Evolutionary conservation across 108 stramenopile species (phyloP).

Genomic region (Cylindrotheca closterium): DNA sequence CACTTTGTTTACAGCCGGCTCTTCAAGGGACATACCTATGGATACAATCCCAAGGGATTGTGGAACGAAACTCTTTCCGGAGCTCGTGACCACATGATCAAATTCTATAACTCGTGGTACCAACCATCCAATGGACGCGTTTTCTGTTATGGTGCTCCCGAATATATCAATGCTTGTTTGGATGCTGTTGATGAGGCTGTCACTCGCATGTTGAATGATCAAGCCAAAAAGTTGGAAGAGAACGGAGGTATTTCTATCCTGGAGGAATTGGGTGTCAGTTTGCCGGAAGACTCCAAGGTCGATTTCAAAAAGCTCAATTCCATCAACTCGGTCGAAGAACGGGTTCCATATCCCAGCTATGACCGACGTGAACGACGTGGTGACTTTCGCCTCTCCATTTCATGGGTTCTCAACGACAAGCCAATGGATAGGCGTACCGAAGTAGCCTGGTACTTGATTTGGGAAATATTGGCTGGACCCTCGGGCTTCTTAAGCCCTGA

Average conservation of each 20-base stretch:
- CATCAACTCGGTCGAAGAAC: constrained; percentile 28
- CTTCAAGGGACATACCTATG: constrained; percentile 88
- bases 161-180: constrained; percentile 66
- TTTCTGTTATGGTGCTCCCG: constrained; percentile 89
- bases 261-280: not conserved
- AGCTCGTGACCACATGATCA: constrained; percentile 77
- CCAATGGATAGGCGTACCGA: constrained; percentile 62
- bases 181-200: not conserved
- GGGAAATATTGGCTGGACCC: constrained; percentile 77
- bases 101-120: constrained; percentile 87
- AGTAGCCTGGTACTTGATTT: constrained; percentile 75
- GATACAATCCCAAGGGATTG: constrained; percentile 86
- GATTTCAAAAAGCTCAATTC: constrained; percentile 44
- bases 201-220: too few relatives aligned
- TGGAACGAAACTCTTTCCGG: constrained; percentile 81
- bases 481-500: constrained; percentile 48
- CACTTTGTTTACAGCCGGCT: constrained; percentile 71
- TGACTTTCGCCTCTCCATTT: constrained; percentile 74
- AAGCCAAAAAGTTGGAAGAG: not conserved
- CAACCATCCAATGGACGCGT: constrained; percentile 91
- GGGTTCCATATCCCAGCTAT: constrained; percentile 45
- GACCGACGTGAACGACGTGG: constrained; percentile 26
- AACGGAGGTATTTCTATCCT: too few relatives aligned
- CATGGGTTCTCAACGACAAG: constrained; percentile 87
- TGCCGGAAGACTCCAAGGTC: constrained; percentile 36